These are phyloP conservation scores for Anaeramoeba flamelloides DNA, from an alignment of 78 protist genomes.

Conservation along the genomic window DNA sequence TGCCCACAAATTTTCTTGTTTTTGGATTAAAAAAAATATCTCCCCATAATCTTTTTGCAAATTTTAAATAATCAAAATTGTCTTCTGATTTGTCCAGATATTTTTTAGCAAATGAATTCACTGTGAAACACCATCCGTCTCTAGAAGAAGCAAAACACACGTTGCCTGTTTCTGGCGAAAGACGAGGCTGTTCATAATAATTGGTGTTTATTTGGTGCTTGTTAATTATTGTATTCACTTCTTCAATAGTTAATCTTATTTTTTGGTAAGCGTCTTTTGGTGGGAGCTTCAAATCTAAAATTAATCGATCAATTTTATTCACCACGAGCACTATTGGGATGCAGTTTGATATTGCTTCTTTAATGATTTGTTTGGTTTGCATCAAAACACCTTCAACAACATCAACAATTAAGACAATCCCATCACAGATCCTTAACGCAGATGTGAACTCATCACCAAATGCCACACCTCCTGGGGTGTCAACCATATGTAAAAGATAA, in stretches of 20 bases:
- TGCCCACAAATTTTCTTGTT: slow-evolving; percentile 35
- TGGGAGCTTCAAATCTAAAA: slow-evolving; percentile 84
- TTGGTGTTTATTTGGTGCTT: neutral
- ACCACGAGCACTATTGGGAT: slow-evolving; percentile 37
- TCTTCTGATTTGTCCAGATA: slow-evolving; percentile 24
- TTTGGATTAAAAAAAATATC: slow-evolving; percentile 46
- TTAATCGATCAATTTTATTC: slow-evolving; percentile 77
- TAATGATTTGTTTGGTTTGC: slow-evolving; percentile 50
- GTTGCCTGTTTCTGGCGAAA: slow-evolving; percentile 16
- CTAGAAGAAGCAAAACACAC: slow-evolving; percentile 15
- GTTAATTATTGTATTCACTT: slow-evolving; percentile 47
- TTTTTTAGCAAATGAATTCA: slow-evolving; percentile 56
- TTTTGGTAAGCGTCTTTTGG: slow-evolving; percentile 88
- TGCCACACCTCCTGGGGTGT: slow-evolving; percentile 94
- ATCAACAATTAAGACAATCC: slow-evolving; percentile 76
- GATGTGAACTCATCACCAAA: slow-evolving; percentile 75
- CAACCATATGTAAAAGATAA: slow-evolving; percentile 75
- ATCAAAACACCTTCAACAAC: slow-evolving; percentile 85
- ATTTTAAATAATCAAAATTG: too few species aligned
- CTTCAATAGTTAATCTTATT: slow-evolving; percentile 57
- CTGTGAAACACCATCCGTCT: slow-evolving; percentile 64
- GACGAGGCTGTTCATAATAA: slow-evolving; percentile 1
- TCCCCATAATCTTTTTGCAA: slow-evolving; percentile 88
- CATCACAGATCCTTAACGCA: slow-evolving; percentile 71
- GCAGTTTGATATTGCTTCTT: slow-evolving; percentile 37